phyloP scores from a whole-genome alignment of 345 rosid genomes.

The Populus nigra region DNA sequence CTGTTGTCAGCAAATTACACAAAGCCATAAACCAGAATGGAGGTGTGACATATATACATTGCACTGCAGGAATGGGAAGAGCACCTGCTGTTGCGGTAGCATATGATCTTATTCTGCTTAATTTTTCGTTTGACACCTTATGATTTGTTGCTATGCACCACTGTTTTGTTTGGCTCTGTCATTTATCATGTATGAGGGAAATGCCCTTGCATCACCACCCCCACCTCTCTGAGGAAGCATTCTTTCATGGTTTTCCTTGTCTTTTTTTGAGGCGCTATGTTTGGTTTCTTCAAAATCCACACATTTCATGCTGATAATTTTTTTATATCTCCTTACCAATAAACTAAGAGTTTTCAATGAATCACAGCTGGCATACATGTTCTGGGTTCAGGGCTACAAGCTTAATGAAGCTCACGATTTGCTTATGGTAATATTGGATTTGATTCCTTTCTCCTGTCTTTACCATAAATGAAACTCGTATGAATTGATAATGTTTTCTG shows the following conservation, averaged over 20 bases:
- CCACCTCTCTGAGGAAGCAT: background rate
- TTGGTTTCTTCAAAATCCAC: background rate
- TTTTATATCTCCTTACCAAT: slow-evolving; percentile 7
- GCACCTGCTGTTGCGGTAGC: slow-evolving; percentile 93
- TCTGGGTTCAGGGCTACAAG: slow-evolving; percentile 91
- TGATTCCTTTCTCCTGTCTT: background rate
- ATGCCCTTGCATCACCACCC: background rate
- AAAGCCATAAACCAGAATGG: slow-evolving; percentile 74
- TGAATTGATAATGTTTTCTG: background rate
- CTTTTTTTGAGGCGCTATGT: background rate
- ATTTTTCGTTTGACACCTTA: background rate
- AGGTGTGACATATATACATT: slow-evolving; percentile 87
- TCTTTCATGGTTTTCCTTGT: background rate
- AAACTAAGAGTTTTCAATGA: slow-evolving; percentile 13
- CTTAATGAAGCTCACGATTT: slow-evolving; percentile 67
- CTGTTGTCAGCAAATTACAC: slow-evolving; percentile 64
- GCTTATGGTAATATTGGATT: slow-evolving; percentile 60
- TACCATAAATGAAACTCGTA: background rate
- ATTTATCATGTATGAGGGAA: background rate
- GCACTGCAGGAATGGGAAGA: slow-evolving; percentile 98
- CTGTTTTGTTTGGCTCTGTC: background rate
- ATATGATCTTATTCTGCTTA: background rate
- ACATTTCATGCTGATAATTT: background rate
- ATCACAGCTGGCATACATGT: slow-evolving; percentile 88
- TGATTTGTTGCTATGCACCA: background rate